Conservation (phyloP, 176 grass and related monocot genomes). For the Hordeum vulgare region DNA sequence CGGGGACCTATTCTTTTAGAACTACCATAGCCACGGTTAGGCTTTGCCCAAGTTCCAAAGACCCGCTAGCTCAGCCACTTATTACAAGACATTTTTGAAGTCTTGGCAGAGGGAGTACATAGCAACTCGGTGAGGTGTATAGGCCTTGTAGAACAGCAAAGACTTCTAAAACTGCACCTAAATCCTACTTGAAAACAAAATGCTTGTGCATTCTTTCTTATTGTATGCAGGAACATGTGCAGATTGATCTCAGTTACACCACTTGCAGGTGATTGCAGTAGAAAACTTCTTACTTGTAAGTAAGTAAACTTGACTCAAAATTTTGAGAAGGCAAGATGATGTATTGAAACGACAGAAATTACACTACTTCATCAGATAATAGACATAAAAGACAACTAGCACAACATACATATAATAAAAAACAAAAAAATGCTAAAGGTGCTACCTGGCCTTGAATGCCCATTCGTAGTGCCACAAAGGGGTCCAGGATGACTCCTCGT, state of each 20-base stretch:
- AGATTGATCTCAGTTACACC: neutral
- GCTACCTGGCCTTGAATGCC: slow-evolving; percentile 92
- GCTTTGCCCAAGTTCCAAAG: neutral
- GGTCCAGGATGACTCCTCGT: slow-evolving; percentile 94
- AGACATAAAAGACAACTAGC: neutral
- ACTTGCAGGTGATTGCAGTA: neutral
- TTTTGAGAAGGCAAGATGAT: neutral
- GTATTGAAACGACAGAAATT: slow-evolving; percentile 14
- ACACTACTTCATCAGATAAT: neutral
- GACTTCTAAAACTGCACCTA: neutral
- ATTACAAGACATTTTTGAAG: neutral
- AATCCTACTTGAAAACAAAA: neutral
- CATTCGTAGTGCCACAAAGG: slow-evolving; percentile 90
- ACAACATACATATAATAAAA: neutral
- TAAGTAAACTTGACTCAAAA: neutral
- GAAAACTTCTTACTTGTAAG: neutral
- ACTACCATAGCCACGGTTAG: neutral
- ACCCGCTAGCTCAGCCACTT: neutral
- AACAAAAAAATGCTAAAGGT: neutral
- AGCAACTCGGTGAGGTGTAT: neutral
- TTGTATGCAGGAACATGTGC: neutral
- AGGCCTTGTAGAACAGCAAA: neutral
- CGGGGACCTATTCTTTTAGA: neutral
- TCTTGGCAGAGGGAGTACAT: neutral
- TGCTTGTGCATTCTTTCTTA: neutral